A percentile compares a stretch with the other conserved stretches of the same genome.
phyloP scores from a whole-genome alignment of 2,329 filamentous ascomycete genomes.

The Aspergillus jensenii region DNA sequence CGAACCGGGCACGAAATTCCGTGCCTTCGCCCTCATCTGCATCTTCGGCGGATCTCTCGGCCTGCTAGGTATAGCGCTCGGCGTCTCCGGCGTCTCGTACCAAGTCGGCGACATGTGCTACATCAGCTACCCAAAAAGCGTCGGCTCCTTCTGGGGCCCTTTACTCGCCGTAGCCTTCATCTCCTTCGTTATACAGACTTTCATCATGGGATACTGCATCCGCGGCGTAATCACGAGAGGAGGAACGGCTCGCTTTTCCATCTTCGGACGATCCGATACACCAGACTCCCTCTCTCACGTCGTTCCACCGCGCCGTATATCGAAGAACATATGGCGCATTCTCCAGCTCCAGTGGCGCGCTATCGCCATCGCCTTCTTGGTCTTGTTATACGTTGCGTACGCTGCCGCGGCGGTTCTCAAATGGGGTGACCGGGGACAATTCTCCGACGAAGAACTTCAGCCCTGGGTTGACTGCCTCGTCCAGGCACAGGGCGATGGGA shows the following conservation, averaged over 20 bases:
- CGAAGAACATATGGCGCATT: background rate
- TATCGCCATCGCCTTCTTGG: background rate
- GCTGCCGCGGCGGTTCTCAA: background rate
- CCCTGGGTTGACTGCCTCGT: conserved; percentile 6
- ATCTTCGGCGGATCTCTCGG: conserved; percentile 9
- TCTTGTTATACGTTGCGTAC: conserved; percentile 1
- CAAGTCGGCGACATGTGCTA: conserved; percentile 10
- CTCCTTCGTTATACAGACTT: background rate
- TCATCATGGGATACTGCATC: conserved; percentile 5
- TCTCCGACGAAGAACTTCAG: background rate
- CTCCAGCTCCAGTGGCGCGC: conserved; percentile 7
- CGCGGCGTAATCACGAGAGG: background rate
- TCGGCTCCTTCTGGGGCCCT: conserved; percentile 9
- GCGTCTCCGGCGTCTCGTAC: conserved; percentile 10
- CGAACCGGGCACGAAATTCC: conserved; percentile 1
- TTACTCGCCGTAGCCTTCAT: conserved; percentile 1
- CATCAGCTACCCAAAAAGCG: background rate
- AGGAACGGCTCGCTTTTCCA: background rate
- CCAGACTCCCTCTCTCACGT: background rate
- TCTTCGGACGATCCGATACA: background rate
- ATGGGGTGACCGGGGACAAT: background rate
- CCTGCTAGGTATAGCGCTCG: conserved; percentile 3
- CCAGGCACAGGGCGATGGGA: background rate
- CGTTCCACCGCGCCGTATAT: background rate
- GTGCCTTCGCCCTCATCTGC: background rate